Evolutionary conservation across 768 basidiomycete genomes (phyloP), one percentile per base, ranked within the genome.

Genomic region (Leccinum subgranulosum): DNA sequence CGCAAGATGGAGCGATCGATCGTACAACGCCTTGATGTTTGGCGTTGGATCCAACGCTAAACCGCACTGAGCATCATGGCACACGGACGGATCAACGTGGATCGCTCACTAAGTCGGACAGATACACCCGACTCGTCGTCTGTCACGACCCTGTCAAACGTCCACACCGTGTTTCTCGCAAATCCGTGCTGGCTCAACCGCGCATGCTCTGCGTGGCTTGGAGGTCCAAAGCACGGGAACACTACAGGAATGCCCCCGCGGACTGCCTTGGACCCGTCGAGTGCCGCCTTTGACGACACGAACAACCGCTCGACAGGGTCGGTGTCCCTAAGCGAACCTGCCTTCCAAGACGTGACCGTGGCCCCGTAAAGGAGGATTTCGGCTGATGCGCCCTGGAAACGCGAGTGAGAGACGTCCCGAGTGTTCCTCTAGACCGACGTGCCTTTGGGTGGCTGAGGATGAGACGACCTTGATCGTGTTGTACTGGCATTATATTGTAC

Each of bases 201-300:
- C 21, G 70, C 63, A 70, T 94, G 91, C 50, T 86, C 90, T 27
- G 79, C 81, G 71, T 86, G 88, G 17, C 79, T 81, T 2, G 96
- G 92, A 0, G 90, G 78, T 3, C 96, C 95, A 66, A 98, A 98
- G 75, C 90, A 92, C 45, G 89, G 87, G 71, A 94, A 97, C 45
- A 92, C 86, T 36, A 86, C 71, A 41, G 74, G 82, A 48, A 79
- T 84, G 1, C 81, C 80, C 29, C 81, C 79, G 17, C 85, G 79
- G 19, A 87, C 81, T 1, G 93, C 84, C 74, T 92, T 94, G 36
- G 84, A 83, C 2, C 90, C 91, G 65, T 96, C 92, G 1, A 94
- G 75, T 8, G 77, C 74, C 1, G 95, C 86, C 69, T 90, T 93
- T 11, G 81, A 80, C 10, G 91, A 93, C 5, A 96, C 77, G 64